Evolutionary conservation across 2,329 filamentous ascomycete genomes (phyloP).

Genomic region (Xylaria sp.): DNA sequence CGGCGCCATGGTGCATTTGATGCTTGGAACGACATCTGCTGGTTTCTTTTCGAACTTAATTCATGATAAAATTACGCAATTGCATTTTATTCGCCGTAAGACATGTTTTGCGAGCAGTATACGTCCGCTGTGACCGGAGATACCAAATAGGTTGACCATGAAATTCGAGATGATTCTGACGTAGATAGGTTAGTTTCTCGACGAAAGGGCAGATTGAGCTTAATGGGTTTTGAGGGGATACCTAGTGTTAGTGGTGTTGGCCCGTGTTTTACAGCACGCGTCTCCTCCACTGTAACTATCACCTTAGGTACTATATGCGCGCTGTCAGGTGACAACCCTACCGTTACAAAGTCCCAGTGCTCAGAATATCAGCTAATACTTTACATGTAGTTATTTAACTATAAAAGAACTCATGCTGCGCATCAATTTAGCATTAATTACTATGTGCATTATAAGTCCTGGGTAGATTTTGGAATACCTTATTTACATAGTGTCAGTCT

Average conservation of each 20-base stretch:
- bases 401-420: neutral
- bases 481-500: slow-evolving; percentile 5
- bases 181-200: neutral
- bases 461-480: neutral
- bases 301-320: slow-evolving; percentile 35
- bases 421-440: neutral
- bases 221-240: slow-evolving; percentile 6
- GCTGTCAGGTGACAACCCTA: slow-evolving; percentile 44
- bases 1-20: slow-evolving; percentile 61
- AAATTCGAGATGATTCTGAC: slow-evolving; percentile 8
- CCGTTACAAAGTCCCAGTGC: neutral
- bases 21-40: slow-evolving; percentile 44
- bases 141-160: neutral
- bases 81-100: neutral
- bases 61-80: slow-evolving; percentile 6
- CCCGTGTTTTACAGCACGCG: slow-evolving; percentile 25
- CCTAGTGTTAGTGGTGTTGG: slow-evolving; percentile 10
- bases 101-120: slow-evolving; percentile 3
- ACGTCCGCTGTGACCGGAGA: neutral
- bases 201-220: neutral
- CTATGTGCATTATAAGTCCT: neutral
- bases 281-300: slow-evolving; percentile 34
- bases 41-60: slow-evolving; percentile 1
- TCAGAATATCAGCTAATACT: neutral
- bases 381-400: neutral